A percentile compares a stretch with the other conserved stretches of the same genome.
These are phyloP conservation scores for Psilocybe tampanensis DNA, from an alignment of 768 basidiomycete species.

Conservation along the genomic window DNA sequence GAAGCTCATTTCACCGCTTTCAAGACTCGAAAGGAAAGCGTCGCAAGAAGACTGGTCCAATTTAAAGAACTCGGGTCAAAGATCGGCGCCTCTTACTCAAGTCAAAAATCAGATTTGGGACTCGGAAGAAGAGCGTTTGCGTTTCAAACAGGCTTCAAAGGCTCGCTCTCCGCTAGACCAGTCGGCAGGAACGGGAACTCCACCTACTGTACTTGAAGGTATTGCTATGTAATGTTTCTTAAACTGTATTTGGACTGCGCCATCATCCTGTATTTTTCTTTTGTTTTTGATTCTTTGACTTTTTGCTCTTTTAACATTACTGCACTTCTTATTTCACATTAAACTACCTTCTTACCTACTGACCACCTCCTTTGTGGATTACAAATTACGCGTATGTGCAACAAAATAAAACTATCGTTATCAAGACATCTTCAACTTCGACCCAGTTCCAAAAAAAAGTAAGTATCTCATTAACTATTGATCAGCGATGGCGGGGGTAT, in stretches of 20 bases:
- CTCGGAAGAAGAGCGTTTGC: conserved; percentile 11
- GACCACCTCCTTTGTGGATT: conserved; percentile 4
- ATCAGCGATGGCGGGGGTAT: conserved; percentile 1
- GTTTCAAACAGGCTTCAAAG: conserved; percentile 14
- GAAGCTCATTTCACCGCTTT: conserved; percentile 9
- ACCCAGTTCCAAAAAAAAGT: too few relatives aligned
- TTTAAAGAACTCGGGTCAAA: not conserved
- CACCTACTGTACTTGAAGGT: conserved; percentile 8
- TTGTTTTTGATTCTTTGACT: not conserved
- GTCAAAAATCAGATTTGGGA: conserved; percentile 5
- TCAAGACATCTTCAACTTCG: too few relatives aligned
- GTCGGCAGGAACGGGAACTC: too few relatives aligned
- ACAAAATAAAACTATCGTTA: not conserved
- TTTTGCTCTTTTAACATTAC: not conserved
- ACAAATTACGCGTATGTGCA: conserved; percentile 11
- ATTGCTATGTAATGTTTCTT: conserved; percentile 11
- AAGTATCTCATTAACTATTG: not conserved
- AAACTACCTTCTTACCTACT: not conserved
- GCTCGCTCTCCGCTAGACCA: conserved; percentile 5
- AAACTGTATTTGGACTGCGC: not conserved
- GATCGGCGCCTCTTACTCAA: not conserved
- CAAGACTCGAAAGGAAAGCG: conserved; percentile 3
- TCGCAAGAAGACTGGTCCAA: conserved; percentile 1
- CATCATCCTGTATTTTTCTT: not conserved
- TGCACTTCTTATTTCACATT: not conserved